Evolutionary conservation across 108 stramenopile species (phyloP).

Genomic region (Conticribra guillardii): DNA sequence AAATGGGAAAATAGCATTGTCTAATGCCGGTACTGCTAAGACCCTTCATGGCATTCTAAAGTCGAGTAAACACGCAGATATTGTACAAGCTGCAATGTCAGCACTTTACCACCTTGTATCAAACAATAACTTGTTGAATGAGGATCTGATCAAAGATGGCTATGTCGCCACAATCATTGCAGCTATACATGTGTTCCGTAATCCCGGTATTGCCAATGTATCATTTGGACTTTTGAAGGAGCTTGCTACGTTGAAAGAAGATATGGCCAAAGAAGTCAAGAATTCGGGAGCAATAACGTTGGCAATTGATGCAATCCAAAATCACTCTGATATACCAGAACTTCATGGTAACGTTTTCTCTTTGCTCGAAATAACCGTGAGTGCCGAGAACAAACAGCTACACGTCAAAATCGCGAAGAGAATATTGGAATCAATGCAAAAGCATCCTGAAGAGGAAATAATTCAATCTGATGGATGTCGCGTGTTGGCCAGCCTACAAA

Average conservation of each 20-base stretch:
- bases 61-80: neutral
- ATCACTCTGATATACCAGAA: slow-evolving; percentile 8
- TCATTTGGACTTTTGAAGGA: slow-evolving; percentile 17
- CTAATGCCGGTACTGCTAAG: neutral
- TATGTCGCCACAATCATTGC: slow-evolving; percentile 5
- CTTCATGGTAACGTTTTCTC: slow-evolving; percentile 19
- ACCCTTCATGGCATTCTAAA: slow-evolving; percentile 10
- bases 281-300: neutral
- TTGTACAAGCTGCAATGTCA: slow-evolving; percentile 10
- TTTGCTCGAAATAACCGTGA: neutral
- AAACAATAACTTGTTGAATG: neutral
- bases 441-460: slow-evolving; percentile 2
- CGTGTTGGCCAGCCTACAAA: slow-evolving; percentile 1
- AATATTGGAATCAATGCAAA: slow-evolving; percentile 9
- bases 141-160: slow-evolving; percentile 1
- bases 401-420: slow-evolving; percentile 6
- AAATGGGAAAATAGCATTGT: slow-evolving; percentile 7
- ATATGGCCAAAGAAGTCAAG: neutral
- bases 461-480: slow-evolving; percentile 21
- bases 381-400: neutral
- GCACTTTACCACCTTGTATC: slow-evolving; percentile 18
- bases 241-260: slow-evolving; percentile 2
- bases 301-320: slow-evolving; percentile 21
- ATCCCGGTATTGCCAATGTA: neutral
- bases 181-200: neutral